Evolutionary conservation across 306 rosid genomes (phyloP), one percentile per base, ranked within the genome.

Genomic region (Ammopiptanthus mongolicus): DNA sequence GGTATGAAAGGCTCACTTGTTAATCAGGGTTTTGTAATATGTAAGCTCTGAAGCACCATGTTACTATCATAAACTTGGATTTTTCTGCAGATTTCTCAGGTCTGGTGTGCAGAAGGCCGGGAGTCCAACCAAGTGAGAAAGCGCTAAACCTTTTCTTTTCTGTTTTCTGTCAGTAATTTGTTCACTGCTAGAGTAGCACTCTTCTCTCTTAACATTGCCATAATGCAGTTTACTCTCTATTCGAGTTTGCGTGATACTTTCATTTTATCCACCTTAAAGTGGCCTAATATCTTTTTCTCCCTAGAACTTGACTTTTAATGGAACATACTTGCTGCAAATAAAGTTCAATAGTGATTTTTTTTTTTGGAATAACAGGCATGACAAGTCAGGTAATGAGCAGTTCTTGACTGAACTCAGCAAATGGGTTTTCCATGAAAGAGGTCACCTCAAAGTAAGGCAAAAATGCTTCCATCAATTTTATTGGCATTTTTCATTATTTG

Each of bases 381-480:
- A 83, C 73, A 92, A 92, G 79, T 86, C 99, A 1, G 96, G 93
- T n/a, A 95, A 95, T 69, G 97, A 95, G 88, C 96, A 87, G 85
- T 89, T 92, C 80, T 64, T 89, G 60, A 86, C 85, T 82, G 99
- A 90, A 82, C 78, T 95, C 64, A 87, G 92, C 93, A 95, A 95
- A 86, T 95, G 99, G 99, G 76, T 92, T 83, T 92, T 95, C 88
- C 97, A 95, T 5, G 99, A 92, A 84, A 87, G 97, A 84, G 97
- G 99, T 51, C 99, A 95, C 78, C 97, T 95, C 50, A 95, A 92
- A 96, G 99, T 95, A 81, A 77, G 93, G 19, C 23, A 36, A 65
- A 58, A 50, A 15, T 31, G 11, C 19, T 18, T 18, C 5, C n/a
- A 52, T 18, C 34, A 68, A 61, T 77, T 60, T n/a, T 61, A 13